Conservation (phyloP, 1,284 basidiomycete genomes). For the Hortiboletus rubellus region DNA sequence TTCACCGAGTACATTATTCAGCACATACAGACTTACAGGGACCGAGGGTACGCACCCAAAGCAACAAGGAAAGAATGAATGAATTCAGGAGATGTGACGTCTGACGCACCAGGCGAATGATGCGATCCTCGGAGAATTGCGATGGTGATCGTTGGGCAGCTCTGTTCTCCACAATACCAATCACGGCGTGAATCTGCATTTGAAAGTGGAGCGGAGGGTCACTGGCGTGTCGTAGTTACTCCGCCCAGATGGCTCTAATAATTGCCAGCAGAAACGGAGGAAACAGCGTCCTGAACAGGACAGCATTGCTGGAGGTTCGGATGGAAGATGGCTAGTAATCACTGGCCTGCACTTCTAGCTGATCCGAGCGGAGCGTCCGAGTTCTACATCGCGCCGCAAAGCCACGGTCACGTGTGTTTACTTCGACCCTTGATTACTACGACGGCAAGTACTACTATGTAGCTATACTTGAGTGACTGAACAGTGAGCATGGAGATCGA, state of each 20-base stretch:
- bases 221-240: neutral
- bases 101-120: slow-evolving; percentile 1
- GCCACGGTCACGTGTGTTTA: too few relatives aligned
- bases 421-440: too few relatives aligned
- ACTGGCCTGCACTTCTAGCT: neutral
- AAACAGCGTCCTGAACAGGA: neutral
- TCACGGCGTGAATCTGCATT: slow-evolving; percentile 3
- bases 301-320: neutral
- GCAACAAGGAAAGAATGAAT: neutral
- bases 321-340: neutral
- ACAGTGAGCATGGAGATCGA: too few relatives aligned
- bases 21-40: neutral
- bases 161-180: neutral
- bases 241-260: neutral
- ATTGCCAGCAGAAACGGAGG: neutral
- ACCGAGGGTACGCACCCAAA: neutral
- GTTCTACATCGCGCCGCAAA: too few relatives aligned
- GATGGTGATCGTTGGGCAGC: slow-evolving; percentile 3
- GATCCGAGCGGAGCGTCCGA: neutral
- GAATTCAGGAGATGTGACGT: slow-evolving; percentile 2
- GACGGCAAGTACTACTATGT: too few relatives aligned
- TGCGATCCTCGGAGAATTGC: slow-evolving; percentile 19
- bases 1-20: neutral
- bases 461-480: too few relatives aligned
- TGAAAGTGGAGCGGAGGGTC: slow-evolving; percentile 3